Evolutionary conservation across 176 grass and related monocot species (phyloP), one percentile per base, ranked within the genome.

Genomic region (Hordeum marinum): DNA sequence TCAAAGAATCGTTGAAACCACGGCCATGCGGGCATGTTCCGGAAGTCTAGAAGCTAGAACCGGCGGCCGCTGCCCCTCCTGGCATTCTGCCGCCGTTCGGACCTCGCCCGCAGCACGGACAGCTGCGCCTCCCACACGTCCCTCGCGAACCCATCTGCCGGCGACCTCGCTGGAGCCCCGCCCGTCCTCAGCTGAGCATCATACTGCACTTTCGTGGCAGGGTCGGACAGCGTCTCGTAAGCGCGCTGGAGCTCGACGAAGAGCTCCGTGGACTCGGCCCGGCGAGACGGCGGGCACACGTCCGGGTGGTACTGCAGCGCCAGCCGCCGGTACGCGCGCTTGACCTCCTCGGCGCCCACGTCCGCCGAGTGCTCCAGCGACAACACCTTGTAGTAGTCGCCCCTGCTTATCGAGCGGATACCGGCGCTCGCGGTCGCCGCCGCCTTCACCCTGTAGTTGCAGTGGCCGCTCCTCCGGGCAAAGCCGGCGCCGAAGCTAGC

Each of bases 171-270:
- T 3, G 14, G 0, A 7, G 50, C 37, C 14, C 58, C 10, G 1
- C 21, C 61, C 40, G 23, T 37, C 45, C 24, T 77, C 71, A 97
- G 50, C 84, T 79, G 18, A 18, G 81, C 83, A 43, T 94, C 90
- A 83, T 97, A 94, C 82, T 67, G 46, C 4, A 83, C 46, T 42
- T 85, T 80, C 14, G 79, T 70, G 12, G 21, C 83, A 4, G 88
- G 95, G 83, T 97, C 80, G 17, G 90, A 94, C 3, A 94, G 84
- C n/a, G 87, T 94, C 76, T 98, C 92, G 63, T 98, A 98, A 0
- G 90, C 92, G 6, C 82, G 85, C 10, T 85, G 90, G 9, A 98
- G 87, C 87, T 94, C 90, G n/a, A 97, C 68, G 88, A 97, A 97
- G 57, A 72, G 62, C 48, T 48, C 74, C 27, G 95, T 94, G 43